Conservation (phyloP, 1,139 yeast species). For the Taiozyma sp. region DNA sequence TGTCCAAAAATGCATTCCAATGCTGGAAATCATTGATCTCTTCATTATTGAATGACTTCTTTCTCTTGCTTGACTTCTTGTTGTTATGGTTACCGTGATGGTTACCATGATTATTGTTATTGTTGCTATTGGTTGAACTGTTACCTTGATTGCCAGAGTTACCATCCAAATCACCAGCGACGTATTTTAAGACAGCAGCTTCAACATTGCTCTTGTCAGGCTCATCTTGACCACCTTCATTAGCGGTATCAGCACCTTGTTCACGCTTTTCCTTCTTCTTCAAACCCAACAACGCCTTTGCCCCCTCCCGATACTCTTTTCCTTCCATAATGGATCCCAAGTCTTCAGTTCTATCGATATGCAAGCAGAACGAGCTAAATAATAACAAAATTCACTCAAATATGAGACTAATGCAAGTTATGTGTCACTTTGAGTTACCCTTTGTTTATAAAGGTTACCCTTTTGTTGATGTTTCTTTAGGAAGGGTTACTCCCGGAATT, state of each 20-base stretch:
- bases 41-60: slow-evolving; percentile 22
- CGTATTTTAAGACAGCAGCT: slow-evolving; percentile 73
- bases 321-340: neutral
- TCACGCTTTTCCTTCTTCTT: slow-evolving; percentile 20
- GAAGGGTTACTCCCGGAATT: neutral
- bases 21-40: slow-evolving; percentile 24
- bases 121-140: neutral
- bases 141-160: slow-evolving; percentile 3
- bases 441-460: neutral
- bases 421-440: neutral
- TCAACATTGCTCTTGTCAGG: slow-evolving; percentile 39
- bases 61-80: slow-evolving; percentile 21
- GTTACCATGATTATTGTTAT: neutral
- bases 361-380: neutral
- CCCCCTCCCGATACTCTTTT: slow-evolving; percentile 18
- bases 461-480: neutral
- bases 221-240: slow-evolving; percentile 8
- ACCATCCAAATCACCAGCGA: slow-evolving; percentile 52
- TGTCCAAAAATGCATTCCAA: slow-evolving; percentile 31
- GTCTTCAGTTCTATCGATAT: neutral
- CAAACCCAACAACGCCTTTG: slow-evolving; percentile 27
- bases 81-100: neutral
- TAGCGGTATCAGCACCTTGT: slow-evolving; percentile 1
- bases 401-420: neutral
- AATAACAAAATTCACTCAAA: neutral